Conservation (phyloP, 164 flowering plant species). For the Magnolia kwangsiensis region DNA sequence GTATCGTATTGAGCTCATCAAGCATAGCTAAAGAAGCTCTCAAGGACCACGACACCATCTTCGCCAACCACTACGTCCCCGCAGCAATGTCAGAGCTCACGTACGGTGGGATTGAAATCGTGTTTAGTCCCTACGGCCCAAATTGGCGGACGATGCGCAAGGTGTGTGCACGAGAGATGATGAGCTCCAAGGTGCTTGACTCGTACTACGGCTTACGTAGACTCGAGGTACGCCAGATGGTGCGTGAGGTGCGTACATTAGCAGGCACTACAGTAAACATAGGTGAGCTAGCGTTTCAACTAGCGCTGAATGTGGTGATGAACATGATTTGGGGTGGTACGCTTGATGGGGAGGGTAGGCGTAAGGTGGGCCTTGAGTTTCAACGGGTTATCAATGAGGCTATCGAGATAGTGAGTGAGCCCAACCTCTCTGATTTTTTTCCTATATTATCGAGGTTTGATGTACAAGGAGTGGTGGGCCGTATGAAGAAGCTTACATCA, state of each 20-base stretch:
- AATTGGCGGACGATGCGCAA: not conserved
- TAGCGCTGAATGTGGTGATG: slow-evolving; percentile 34
- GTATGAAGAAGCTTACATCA: slow-evolving; percentile 13
- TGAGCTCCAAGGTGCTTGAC: not conserved
- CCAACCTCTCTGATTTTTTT: slow-evolving; percentile 51
- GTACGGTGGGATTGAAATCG: not conserved
- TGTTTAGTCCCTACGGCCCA: not conserved
- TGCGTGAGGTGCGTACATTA: not conserved
- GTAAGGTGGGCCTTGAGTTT: slow-evolving; percentile 33
- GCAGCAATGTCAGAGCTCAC: not conserved
- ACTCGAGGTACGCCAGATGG: not conserved
- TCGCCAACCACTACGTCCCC: not conserved
- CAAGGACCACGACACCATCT: not conserved
- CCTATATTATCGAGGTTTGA: slow-evolving; percentile 48
- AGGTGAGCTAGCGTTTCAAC: slow-evolving; percentile 41
- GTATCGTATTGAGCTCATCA: not conserved
- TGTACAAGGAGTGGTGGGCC: slow-evolving; percentile 41
- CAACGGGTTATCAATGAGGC: slow-evolving; percentile 29
- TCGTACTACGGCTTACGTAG: not conserved
- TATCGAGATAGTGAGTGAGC: slow-evolving; percentile 30
- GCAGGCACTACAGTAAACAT: slow-evolving; percentile 32
- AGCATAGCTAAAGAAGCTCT: not conserved
- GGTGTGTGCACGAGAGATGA: not conserved
- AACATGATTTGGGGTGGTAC: slow-evolving; percentile 56
- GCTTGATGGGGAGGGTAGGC: slow-evolving; percentile 25